These are phyloP conservation scores for Anisodus acutangulus DNA, from an alignment of 257 asterid species.

Conservation along the genomic window DNA sequence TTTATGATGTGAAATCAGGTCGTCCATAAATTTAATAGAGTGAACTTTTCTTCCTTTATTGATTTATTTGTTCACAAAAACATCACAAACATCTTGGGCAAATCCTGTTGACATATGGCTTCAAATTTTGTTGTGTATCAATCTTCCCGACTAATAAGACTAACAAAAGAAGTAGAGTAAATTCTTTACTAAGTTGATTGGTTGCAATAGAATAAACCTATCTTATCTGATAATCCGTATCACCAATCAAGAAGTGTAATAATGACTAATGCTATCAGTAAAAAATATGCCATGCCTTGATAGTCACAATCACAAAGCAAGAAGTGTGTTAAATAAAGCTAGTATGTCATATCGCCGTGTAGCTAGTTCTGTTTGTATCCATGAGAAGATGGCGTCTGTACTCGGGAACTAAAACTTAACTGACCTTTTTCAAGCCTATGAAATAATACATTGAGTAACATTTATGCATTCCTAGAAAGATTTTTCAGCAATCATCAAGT, in stretches of 20 bases:
- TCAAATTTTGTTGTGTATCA: not conserved
- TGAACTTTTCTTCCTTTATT: not conserved
- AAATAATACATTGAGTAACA: too few species aligned
- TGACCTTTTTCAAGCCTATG: not conserved
- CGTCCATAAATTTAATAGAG: not conserved
- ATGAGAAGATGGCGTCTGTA: too few species aligned
- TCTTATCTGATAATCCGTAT: not conserved
- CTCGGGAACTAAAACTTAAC: not conserved
- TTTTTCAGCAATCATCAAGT: not conserved
- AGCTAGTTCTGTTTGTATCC: not conserved
- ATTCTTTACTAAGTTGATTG: not conserved
- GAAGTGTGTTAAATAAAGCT: not conserved
- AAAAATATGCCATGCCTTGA: not conserved
- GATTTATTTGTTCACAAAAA: too few species aligned
- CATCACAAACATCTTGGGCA: not conserved
- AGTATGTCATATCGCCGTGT: not conserved
- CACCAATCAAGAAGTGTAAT: not conserved
- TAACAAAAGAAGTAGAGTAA: not conserved
- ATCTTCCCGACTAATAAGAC: not conserved
- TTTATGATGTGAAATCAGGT: not conserved
- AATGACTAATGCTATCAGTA: too few species aligned
- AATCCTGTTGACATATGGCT: not conserved
- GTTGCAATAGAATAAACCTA: not conserved
- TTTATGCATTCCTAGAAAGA: not conserved
- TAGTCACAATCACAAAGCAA: not conserved